Evolutionary conservation across 495 filamentous ascomycete species (phyloP).

Genomic region (Xylaria palmicola): DNA sequence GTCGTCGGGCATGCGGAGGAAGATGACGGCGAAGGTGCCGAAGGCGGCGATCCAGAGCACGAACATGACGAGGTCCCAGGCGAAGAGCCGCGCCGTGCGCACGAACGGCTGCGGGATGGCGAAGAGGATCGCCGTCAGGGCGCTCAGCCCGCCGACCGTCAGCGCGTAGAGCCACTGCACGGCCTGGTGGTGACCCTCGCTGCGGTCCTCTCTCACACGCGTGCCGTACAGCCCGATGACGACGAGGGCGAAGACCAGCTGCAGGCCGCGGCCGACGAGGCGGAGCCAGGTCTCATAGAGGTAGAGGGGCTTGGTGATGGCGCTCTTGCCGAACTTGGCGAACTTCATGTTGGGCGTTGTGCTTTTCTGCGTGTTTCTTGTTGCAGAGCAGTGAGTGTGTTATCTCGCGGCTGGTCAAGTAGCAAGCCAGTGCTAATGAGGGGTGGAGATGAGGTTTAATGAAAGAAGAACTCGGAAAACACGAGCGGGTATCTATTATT

Average conservation of each 20-base stretch:
- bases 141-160: slow-evolving; percentile 27
- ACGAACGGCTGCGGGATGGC: slow-evolving; percentile 31
- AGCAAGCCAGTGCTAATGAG: not conserved
- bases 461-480: not conserved
- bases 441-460: not conserved
- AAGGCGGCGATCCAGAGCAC: slow-evolving; percentile 67
- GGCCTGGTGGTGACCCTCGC: slow-evolving; percentile 19
- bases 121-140: slow-evolving; percentile 33
- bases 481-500: not conserved
- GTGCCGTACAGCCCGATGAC: slow-evolving; percentile 34
- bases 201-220: slow-evolving; percentile 29
- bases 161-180: slow-evolving; percentile 37
- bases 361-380: not conserved
- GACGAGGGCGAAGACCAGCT: slow-evolving; percentile 36
- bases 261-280: slow-evolving; percentile 29
- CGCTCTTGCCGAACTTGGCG: slow-evolving; percentile 30
- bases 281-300: slow-evolving; percentile 34
- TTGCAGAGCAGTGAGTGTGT: not conserved
- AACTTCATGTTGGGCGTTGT: slow-evolving; percentile 22
- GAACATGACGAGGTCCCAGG: slow-evolving; percentile 34
- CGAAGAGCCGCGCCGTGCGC: slow-evolving; percentile 28
- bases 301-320: slow-evolving; percentile 31
- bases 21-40: slow-evolving; percentile 68
- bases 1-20: slow-evolving; percentile 54
- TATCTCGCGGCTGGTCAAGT: not conserved